Percentiles rank a stretch among this genome's conserved stretches.
Conservation (phyloP, 192 early-diverging fungal species). For the Gamsiella multidivaricata region DNA sequence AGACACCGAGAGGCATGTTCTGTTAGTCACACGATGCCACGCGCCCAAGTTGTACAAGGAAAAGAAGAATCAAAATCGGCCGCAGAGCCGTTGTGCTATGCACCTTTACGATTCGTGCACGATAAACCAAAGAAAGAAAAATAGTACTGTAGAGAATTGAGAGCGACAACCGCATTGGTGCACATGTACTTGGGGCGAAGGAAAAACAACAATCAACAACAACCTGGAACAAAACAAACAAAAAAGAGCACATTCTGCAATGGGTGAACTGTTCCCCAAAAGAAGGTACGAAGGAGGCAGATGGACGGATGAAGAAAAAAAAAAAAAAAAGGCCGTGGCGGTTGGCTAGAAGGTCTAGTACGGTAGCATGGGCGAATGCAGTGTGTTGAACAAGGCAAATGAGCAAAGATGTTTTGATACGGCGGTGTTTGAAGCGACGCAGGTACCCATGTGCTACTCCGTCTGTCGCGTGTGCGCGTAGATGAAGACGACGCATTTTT, state of each 20-base stretch:
- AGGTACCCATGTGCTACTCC: too few relatives aligned
- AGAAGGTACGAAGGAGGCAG: constrained; percentile 28
- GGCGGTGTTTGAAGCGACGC: not conserved
- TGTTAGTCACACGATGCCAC: constrained; percentile 3
- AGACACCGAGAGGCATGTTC: not conserved
- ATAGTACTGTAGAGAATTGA: not conserved
- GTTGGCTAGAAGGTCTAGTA: constrained; percentile 3
- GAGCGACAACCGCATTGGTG: constrained; percentile 8
- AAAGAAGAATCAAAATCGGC: too few relatives aligned
- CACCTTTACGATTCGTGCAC: too few relatives aligned
- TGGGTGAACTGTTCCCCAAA: constrained; percentile 27
- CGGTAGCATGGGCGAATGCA: constrained; percentile 4
- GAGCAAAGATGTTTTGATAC: not conserved
- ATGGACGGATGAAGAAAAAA: not conserved
- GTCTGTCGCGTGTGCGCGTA: too few relatives aligned
- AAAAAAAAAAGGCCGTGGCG: not conserved
- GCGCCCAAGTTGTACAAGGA: too few relatives aligned
- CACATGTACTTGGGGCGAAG: not conserved
- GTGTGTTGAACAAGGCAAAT: too few relatives aligned
- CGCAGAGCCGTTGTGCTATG: not conserved
- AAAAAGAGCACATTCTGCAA: not conserved
- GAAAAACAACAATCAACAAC: not conserved
- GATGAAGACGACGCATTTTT: not conserved
- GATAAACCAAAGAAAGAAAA: not conserved
- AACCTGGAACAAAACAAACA: not conserved